Conservation (phyloP, 2,329 filamentous ascomycete genomes). For the Beauveria medogensis region DNA sequence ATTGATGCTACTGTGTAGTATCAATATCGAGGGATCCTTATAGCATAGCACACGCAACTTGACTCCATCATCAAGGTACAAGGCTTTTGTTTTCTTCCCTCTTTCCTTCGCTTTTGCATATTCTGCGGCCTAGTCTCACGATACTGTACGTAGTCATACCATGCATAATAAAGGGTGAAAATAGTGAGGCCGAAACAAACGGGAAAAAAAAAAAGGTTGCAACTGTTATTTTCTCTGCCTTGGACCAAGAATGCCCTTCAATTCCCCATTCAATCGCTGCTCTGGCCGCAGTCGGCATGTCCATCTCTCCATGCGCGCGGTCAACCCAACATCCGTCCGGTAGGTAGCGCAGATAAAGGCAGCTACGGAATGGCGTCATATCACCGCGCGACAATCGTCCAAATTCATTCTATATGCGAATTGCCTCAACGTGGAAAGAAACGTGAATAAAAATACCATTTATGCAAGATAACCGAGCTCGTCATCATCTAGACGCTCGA, state of each 20-base stretch:
- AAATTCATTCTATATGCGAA: background rate
- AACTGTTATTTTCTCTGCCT: background rate
- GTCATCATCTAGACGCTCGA: conserved; percentile 90
- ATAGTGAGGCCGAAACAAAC: background rate
- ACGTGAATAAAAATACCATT: background rate
- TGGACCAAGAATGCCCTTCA: background rate
- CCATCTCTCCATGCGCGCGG: background rate
- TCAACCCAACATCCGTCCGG: too few relatives aligned
- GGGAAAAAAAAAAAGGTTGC: too few relatives aligned
- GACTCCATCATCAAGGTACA: too few relatives aligned
- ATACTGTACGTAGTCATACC: background rate
- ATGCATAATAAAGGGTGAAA: background rate
- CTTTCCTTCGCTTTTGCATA: too few relatives aligned
- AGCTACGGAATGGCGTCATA: background rate
- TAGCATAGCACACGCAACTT: background rate
- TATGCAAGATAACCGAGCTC: conserved; percentile 91
- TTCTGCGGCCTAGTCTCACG: too few relatives aligned
- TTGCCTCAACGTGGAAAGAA: background rate
- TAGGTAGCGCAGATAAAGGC: background rate
- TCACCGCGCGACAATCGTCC: background rate
- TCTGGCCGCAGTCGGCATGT: background rate
- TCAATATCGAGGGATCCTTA: background rate
- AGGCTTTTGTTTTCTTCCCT: too few relatives aligned
- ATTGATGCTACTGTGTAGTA: background rate
- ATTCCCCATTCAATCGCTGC: background rate